A percentile compares a stretch with the other conserved stretches of the same genome.
Evolutionary conservation across 1,139 yeast genomes (phyloP).

Genomic region (Nadsonia starkeyi-henricii): DNA sequence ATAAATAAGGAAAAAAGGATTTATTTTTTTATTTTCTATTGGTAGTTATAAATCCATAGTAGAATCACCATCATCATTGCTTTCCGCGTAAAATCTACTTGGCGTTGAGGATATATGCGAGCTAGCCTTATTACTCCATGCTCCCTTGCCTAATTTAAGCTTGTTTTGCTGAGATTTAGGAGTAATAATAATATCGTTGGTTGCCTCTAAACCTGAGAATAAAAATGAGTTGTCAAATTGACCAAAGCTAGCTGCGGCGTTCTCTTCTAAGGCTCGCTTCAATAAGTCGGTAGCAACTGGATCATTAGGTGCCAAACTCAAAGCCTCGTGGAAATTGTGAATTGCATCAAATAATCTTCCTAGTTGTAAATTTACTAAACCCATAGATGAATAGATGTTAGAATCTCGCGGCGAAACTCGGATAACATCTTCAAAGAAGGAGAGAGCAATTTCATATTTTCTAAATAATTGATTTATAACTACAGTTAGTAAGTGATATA

Average conservation of each 20-base stretch:
- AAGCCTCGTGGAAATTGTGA: slow-evolving; percentile 63
- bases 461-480: slow-evolving; percentile 13
- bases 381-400: slow-evolving; percentile 71
- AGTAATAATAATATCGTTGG: slow-evolving; percentile 8
- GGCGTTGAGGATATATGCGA: slow-evolving; percentile 1
- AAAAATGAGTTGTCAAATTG: slow-evolving; percentile 8
- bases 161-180: slow-evolving; percentile 2
- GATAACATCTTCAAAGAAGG: slow-evolving; percentile 63
- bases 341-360: slow-evolving; percentile 57
- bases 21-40: too few relatives aligned
- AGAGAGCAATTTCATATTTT: slow-evolving; percentile 50
- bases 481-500: not conserved
- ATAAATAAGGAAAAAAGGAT: too few relatives aligned
- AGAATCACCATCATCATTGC: slow-evolving; percentile 13
- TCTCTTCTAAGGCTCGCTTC: slow-evolving; percentile 65
- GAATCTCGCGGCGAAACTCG: slow-evolving; percentile 59
- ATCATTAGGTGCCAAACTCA: slow-evolving; percentile 68
- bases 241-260: slow-evolving; percentile 20
- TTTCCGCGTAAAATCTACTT: slow-evolving; percentile 2
- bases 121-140: not conserved
- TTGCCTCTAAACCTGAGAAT: slow-evolving; percentile 7
- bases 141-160: not conserved
- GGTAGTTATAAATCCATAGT: slow-evolving; percentile 15
- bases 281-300: slow-evolving; percentile 74
- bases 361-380: slow-evolving; percentile 60